These are phyloP conservation scores for Phoma sp. DNA, from an alignment of 2,329 filamentous ascomycete genomes.

Conservation along the genomic window DNA sequence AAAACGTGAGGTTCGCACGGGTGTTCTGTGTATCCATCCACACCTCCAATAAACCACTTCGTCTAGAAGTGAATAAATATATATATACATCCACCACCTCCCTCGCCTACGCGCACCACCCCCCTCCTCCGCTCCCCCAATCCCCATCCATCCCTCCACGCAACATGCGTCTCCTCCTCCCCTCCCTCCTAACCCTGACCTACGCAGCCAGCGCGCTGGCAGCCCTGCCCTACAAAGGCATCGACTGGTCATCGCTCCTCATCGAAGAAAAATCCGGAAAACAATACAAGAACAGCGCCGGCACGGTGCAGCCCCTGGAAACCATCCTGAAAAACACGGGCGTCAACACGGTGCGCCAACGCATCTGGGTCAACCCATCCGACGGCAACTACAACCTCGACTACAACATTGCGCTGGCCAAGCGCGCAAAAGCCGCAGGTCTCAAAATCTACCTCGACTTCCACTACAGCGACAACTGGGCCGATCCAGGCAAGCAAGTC, in stretches of 20 bases:
- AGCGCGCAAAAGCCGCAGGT: slow-evolving; percentile 67
- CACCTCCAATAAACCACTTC: too few species aligned
- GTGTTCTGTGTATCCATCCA: too few species aligned
- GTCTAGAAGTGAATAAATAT: too few species aligned
- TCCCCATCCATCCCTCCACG: not conserved
- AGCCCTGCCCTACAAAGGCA: slow-evolving; percentile 67
- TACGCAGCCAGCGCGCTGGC: slow-evolving; percentile 41
- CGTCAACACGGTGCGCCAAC: slow-evolving; percentile 73
- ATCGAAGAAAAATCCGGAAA: slow-evolving; percentile 68
- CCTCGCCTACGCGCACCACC: too few species aligned
- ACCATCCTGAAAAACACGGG: slow-evolving; percentile 66
- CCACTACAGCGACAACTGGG: slow-evolving; percentile 74
- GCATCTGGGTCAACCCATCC: slow-evolving; percentile 70
- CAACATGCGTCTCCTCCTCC: slow-evolving; percentile 39
- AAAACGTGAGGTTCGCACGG: too few species aligned
- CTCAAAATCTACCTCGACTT: slow-evolving; percentile 67
- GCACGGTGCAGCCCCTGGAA: slow-evolving; percentile 63
- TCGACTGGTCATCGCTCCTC: slow-evolving; percentile 72
- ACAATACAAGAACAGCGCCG: slow-evolving; percentile 64
- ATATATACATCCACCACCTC: too few species aligned
- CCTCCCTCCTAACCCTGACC: slow-evolving; percentile 28
- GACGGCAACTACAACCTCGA: slow-evolving; percentile 70
- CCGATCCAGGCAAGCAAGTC: slow-evolving; percentile 68
- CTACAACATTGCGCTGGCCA: slow-evolving; percentile 73
- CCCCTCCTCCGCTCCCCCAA: too few species aligned